Base-by-base conservation (phyloP, 1,284 basidiomycete genomes). In the Puccinia novopanici region DNA sequence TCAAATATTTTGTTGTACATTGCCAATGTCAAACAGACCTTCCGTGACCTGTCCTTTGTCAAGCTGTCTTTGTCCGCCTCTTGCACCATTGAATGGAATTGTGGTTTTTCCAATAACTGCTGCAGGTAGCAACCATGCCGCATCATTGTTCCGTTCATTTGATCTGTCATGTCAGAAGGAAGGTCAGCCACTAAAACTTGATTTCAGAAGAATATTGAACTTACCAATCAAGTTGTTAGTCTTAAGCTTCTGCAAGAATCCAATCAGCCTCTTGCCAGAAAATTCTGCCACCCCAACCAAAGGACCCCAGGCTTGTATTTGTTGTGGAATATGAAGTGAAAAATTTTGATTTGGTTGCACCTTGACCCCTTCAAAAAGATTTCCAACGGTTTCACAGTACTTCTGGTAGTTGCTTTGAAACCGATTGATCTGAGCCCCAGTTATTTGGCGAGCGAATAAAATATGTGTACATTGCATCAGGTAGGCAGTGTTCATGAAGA, bases 341-440 rank as follows among this genome's bases (percentile, higher is more conserved):
- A 50, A 77, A 67, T 77, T 61, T 30, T 77, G 75, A 50, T 67
- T 77, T 34, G 40, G 61, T 34, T 67, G 40, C 3, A 54, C 22
- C 13, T 67, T 77, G 6, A 50, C 45, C 10, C 37, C 34, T 15
- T 37, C 15, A 40, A 40, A 67, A n/a, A 54, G n/a, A 0, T 37
- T 12, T 22, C 52, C 22, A 8, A 55, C 48, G 9, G 50, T 65
- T 0, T n/a, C 4, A 4, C 27, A 37, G 15, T 67, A 67, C 3
- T 55, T 50, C 8, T 12, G 2, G 30, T 68, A 77, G 50, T 34
- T 42, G 12, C n/a, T n/a, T 9, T 40, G 9, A 54, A 77, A 68
- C 37, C 27, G 9, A n/a, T 67, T 34, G 30, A 24, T 24, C 24
- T 55, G 45, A 13, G 22, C 30, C 22, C 45, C 50, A 10, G 40